These are phyloP conservation scores for Thermomyces lanuginosus DNA, from an alignment of 2,329 filamentous ascomycete species.

Conservation along the genomic window DNA sequence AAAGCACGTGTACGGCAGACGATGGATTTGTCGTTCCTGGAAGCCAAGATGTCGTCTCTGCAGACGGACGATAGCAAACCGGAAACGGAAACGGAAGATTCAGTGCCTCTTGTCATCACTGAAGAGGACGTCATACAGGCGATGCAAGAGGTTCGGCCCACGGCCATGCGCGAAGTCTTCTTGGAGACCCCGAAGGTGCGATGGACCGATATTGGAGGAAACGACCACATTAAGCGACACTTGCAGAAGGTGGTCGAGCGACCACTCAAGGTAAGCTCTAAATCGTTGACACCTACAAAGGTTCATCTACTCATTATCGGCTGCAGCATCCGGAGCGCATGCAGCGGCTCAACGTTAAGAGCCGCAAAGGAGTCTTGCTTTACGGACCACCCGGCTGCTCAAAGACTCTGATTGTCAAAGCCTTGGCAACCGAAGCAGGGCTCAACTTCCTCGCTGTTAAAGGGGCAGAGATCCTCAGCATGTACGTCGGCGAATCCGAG, in stretches of 20 bases:
- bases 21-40: conserved; percentile 3
- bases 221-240: conserved; percentile 57
- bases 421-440: conserved; percentile 74
- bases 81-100: conserved; percentile 4
- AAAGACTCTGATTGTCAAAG: conserved; percentile 83
- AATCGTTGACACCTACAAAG: not conserved
- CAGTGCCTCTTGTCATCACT: conserved; percentile 15
- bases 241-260: conserved; percentile 43
- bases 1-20: conserved; percentile 21
- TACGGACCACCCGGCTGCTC: conserved; percentile 91
- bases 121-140: conserved; percentile 33
- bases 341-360: conserved; percentile 36
- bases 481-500: conserved; percentile 95
- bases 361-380: conserved; percentile 68
- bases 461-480: conserved; percentile 81
- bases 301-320: conserved; percentile 1
- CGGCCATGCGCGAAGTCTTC: conserved; percentile 77
- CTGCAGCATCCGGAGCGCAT: conserved; percentile 35
- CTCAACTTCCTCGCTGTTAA: conserved; percentile 93
- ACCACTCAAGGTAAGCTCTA: conserved; percentile 37
- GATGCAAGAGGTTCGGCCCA: conserved; percentile 54
- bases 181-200: conserved; percentile 71
- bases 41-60: not conserved
- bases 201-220: conserved; percentile 80
- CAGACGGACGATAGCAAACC: not conserved